Conservation (phyloP, 169 alveolate species). For the Babesia gibsoni region DNA sequence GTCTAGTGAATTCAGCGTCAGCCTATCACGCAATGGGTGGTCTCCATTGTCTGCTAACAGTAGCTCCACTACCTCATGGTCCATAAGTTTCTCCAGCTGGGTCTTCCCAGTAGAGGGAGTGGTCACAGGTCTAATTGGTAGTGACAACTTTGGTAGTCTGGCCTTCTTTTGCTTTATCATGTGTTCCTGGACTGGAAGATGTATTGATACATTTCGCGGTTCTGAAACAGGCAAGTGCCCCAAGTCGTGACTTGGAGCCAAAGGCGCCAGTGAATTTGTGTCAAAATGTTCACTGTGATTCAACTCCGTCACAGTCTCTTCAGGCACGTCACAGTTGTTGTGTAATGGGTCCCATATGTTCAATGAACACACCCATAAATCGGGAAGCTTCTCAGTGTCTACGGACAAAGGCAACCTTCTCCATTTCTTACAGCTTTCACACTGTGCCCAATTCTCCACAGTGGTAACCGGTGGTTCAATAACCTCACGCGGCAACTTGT, state of each 20-base stretch:
- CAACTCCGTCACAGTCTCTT: conserved; percentile 40
- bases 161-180: background rate
- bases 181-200: background rate
- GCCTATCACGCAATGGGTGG: conserved; percentile 44
- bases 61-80: conserved; percentile 35
- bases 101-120: background rate
- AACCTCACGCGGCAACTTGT: background rate
- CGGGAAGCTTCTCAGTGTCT: conserved; percentile 69
- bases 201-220: too few relatives aligned
- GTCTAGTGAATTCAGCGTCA: conserved; percentile 42
- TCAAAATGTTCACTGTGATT: background rate
- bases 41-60: background rate
- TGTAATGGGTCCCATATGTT: conserved; percentile 70
- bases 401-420: conserved; percentile 64
- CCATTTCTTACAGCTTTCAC: conserved; percentile 77
- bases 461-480: conserved; percentile 44
- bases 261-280: background rate
- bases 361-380: conserved; percentile 72
- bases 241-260: background rate
- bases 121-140: conserved; percentile 10
- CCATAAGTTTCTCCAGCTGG: conserved; percentile 1
- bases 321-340: conserved; percentile 53
- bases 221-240: too few relatives aligned
- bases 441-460: conserved; percentile 77
- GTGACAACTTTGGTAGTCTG: background rate